A percentile compares a stretch with the other conserved stretches of the same genome.
Evolutionary conservation across 495 filamentous ascomycete species (phyloP).

Genomic region (Hypomontagnella submonticulosa): DNA sequence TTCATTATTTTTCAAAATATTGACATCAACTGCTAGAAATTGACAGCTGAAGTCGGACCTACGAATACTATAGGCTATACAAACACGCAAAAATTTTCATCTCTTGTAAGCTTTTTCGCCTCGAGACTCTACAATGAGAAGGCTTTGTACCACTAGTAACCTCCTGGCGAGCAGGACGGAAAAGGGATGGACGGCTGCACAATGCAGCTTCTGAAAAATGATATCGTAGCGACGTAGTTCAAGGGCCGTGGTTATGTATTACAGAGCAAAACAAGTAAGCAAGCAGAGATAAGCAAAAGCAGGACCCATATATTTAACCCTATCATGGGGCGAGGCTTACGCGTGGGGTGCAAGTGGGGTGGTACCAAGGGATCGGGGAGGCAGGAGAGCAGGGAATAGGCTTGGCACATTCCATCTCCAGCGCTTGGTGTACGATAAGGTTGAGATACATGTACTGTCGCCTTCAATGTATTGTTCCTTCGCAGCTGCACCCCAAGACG

Average conservation of each 20-base stretch:
- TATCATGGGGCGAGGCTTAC: constrained; percentile 24
- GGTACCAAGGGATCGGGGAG: constrained; percentile 29
- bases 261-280: constrained; percentile 44
- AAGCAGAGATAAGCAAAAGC: constrained; percentile 39
- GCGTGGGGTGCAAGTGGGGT: constrained; percentile 28
- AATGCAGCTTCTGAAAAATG: constrained; percentile 12
- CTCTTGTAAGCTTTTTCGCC: neutral
- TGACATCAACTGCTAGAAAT: constrained; percentile 15
- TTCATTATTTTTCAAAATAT: constrained; percentile 12
- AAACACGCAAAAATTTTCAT: neutral
- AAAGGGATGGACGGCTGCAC: constrained; percentile 13
- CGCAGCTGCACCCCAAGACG: constrained; percentile 20
- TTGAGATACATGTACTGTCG: constrained; percentile 18
- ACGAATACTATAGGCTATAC: too few species aligned
- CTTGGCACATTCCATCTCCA: constrained; percentile 37
- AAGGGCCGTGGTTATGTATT: constrained; percentile 23
- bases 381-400: constrained; percentile 1
- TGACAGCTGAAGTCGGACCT: constrained; percentile 15
- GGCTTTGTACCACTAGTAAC: constrained; percentile 3
- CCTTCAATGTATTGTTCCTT: constrained; percentile 2
- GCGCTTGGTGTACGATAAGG: constrained; percentile 10
- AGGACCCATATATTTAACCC: constrained; percentile 15
- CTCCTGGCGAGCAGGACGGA: neutral
- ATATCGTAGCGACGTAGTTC: constrained; percentile 9
- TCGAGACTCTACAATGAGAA: neutral